Conservation (phyloP, 371 early-diverging fungal species). For the Apophysomyces variabilis region DNA sequence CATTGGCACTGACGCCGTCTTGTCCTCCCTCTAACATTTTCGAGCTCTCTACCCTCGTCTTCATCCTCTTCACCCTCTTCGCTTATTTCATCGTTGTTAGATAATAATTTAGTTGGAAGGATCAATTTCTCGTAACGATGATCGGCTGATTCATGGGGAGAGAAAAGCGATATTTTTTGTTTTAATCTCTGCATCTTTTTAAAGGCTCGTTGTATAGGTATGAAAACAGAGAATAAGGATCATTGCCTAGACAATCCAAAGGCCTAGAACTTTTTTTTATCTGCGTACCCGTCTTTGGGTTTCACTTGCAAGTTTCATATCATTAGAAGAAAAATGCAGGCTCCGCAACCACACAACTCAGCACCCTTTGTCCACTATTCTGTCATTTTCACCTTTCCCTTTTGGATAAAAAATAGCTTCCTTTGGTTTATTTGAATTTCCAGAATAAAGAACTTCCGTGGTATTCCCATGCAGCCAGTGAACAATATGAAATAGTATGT, state of each 20-base stretch:
- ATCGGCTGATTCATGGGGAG: neutral
- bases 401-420: too few relatives aligned
- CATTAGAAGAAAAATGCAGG: too few relatives aligned
- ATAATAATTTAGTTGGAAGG: neutral
- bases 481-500: too few relatives aligned
- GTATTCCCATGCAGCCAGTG: too few relatives aligned
- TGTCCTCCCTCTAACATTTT: neutral
- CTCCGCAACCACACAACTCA: too few relatives aligned
- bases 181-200: neutral
- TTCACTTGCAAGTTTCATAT: constrained; percentile 7
- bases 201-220: too few relatives aligned
- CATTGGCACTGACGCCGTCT: constrained; percentile 3
- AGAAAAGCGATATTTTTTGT: neutral
- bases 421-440: too few relatives aligned
- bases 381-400: too few relatives aligned
- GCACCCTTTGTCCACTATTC: too few relatives aligned
- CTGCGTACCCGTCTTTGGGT: neutral
- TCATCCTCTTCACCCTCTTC: neutral
- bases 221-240: neutral
- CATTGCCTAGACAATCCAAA: neutral
- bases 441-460: too few relatives aligned
- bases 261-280: neutral
- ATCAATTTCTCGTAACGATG: neutral
- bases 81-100: neutral
- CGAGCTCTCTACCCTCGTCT: neutral